Conservation (phyloP, 768 basidiomycete species). For the Russula virescens region DNA sequence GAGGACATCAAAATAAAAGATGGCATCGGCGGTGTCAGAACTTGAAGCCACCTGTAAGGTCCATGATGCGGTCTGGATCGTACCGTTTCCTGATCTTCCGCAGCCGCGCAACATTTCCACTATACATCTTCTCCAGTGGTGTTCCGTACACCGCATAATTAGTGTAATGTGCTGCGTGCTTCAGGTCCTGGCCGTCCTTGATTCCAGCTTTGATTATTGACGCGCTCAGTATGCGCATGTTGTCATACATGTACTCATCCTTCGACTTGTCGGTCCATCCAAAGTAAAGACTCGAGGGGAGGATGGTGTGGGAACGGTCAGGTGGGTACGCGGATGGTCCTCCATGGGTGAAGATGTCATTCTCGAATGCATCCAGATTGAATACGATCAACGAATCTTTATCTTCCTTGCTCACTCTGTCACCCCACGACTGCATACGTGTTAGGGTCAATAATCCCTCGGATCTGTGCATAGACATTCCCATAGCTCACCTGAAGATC, state of each 20-base stretch:
- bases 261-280: slow-evolving; percentile 37
- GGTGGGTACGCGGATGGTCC: slow-evolving; percentile 22
- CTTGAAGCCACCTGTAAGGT: slow-evolving; percentile 62
- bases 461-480: neutral
- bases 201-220: slow-evolving; percentile 40
- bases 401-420: slow-evolving; percentile 28
- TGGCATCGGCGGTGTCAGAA: neutral
- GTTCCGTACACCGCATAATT: slow-evolving; percentile 58
- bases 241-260: slow-evolving; percentile 30
- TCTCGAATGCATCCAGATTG: slow-evolving; percentile 23
- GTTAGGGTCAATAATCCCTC: too few relatives aligned
- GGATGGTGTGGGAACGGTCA: slow-evolving; percentile 12
- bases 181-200: slow-evolving; percentile 36
- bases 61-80: slow-evolving; percentile 60
- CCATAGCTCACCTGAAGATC: neutral
- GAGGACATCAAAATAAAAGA: too few relatives aligned
- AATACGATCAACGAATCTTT: slow-evolving; percentile 40
- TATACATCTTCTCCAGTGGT: slow-evolving; percentile 46
- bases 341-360: slow-evolving; percentile 16
- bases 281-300: slow-evolving; percentile 28
- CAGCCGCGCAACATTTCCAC: slow-evolving; percentile 40
- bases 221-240: neutral
- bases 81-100: slow-evolving; percentile 37
- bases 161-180: slow-evolving; percentile 42
- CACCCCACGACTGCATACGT: slow-evolving; percentile 41